phyloP scores from a whole-genome alignment of 345 rosid species.

The Hibiscus mutabilis region DNA sequence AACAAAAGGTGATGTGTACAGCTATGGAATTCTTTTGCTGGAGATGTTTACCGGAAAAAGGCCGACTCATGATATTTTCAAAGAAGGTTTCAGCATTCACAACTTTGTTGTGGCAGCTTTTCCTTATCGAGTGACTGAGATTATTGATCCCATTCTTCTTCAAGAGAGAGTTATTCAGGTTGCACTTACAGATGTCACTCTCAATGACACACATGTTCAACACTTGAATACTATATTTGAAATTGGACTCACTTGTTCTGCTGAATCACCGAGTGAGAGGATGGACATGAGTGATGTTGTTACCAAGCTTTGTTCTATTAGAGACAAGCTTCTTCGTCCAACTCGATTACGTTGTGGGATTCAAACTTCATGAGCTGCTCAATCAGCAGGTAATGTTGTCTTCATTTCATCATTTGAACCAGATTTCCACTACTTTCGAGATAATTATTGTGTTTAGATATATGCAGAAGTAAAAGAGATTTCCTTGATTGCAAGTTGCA shows the following conservation, averaged over 20 bases:
- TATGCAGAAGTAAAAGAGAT: no score
- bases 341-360: background rate
- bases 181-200: no score
- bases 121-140: background rate
- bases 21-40: background rate
- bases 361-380: background rate
- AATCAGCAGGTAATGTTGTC: background rate
- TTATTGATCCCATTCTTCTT: background rate
- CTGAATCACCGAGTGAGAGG: background rate
- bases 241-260: background rate
- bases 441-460: background rate
- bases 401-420: background rate
- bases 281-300: background rate
- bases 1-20: background rate
- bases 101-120: background rate
- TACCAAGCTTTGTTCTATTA: background rate
- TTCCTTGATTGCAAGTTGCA: background rate
- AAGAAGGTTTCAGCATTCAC: background rate
- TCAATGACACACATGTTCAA: background rate
- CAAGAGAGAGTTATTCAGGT: no score
- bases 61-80: background rate
- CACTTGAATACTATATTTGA: background rate
- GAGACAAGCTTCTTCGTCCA: background rate
- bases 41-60: background rate
- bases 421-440: background rate